Evolutionary conservation across 2,329 filamentous ascomycete species (phyloP).

Genomic region (Alternaria conjuncta): DNA sequence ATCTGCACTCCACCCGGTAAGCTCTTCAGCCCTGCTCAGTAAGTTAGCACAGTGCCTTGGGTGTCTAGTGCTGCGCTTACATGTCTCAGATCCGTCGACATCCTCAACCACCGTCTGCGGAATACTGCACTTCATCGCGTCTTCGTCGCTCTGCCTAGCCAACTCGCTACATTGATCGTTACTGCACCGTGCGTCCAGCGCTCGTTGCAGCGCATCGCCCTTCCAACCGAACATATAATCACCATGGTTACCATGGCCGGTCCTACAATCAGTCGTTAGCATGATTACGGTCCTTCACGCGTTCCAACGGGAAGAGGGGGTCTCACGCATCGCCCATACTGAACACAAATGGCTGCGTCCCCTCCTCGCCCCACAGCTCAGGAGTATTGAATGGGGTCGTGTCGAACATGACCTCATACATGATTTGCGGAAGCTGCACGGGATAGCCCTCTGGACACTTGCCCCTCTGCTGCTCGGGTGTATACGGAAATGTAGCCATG

Average conservation of each 20-base stretch:
- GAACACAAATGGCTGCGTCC: slow-evolving; percentile 40
- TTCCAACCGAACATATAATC: slow-evolving; percentile 40
- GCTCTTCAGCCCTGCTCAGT: slow-evolving; percentile 21
- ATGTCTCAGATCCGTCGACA: slow-evolving; percentile 14
- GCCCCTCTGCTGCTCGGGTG: slow-evolving; percentile 37
- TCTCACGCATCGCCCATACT: slow-evolving; percentile 42
- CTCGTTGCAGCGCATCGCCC: slow-evolving; percentile 37
- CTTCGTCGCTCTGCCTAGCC: slow-evolving; percentile 33
- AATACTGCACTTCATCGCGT: slow-evolving; percentile 37
- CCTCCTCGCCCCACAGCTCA: slow-evolving; percentile 32
- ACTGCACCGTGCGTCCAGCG: slow-evolving; percentile 34
- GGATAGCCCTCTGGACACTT: slow-evolving; percentile 52
- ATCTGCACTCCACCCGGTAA: slow-evolving; percentile 29
- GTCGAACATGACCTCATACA: slow-evolving; percentile 57
- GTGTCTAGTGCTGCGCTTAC: neutral
- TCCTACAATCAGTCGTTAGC: slow-evolving; percentile 20
- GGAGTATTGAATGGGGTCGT: slow-evolving; percentile 40
- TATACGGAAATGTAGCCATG: slow-evolving; percentile 23
- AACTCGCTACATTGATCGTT: slow-evolving; percentile 38
- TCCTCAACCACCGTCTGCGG: slow-evolving; percentile 39
- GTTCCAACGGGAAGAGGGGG: neutral
- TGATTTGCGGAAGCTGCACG: slow-evolving; percentile 55
- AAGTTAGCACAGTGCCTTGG: neutral
- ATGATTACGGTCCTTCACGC: neutral
- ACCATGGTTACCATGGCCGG: slow-evolving; percentile 35